A percentile compares a stretch with the other conserved stretches of the same genome.
These are phyloP conservation scores for Huntiella abstrusa DNA, from an alignment of 2,329 filamentous ascomycete genomes.

Conservation along the genomic window DNA sequence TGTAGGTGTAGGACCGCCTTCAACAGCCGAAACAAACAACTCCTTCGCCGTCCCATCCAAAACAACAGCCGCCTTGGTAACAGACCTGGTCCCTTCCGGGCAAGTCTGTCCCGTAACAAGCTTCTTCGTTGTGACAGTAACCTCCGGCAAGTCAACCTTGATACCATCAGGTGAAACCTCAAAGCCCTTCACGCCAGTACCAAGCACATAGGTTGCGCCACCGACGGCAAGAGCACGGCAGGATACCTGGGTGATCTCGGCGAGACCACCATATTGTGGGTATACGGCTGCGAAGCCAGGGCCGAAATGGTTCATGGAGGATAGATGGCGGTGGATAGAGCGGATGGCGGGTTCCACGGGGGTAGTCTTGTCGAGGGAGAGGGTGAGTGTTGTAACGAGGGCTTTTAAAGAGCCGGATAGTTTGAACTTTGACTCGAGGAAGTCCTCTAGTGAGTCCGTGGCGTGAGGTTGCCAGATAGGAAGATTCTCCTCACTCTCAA, in stretches of 20 bases:
- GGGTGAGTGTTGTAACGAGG: slow-evolving; percentile 45
- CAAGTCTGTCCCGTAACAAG: slow-evolving; percentile 24
- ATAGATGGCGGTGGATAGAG: slow-evolving; percentile 59
- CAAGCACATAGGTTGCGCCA: slow-evolving; percentile 76
- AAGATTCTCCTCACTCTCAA: slow-evolving; percentile 36
- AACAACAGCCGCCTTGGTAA: slow-evolving; percentile 39
- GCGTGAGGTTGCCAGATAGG: slow-evolving; percentile 41
- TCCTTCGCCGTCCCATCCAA: slow-evolving; percentile 43
- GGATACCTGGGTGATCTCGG: slow-evolving; percentile 77
- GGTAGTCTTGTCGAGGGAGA: slow-evolving; percentile 47
- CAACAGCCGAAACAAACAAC: slow-evolving; percentile 52
- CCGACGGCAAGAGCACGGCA: slow-evolving; percentile 84
- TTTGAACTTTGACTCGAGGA: slow-evolving; percentile 43
- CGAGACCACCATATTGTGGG: slow-evolving; percentile 79
- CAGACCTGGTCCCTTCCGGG: not conserved
- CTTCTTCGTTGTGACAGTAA: slow-evolving; percentile 22
- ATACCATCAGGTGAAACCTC: slow-evolving; percentile 9
- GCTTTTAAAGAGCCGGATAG: slow-evolving; percentile 50
- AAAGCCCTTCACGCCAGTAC: slow-evolving; percentile 39
- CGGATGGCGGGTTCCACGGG: slow-evolving; percentile 49
- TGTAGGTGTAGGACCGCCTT: slow-evolving; percentile 58
- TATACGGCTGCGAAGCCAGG: slow-evolving; percentile 77
- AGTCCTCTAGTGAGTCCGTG: slow-evolving; percentile 33
- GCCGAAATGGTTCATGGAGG: slow-evolving; percentile 74
- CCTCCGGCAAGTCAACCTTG: slow-evolving; percentile 11